A percentile compares a stretch with the other conserved stretches of the same genome.
phyloP scores from a whole-genome alignment of 768 basidiomycete species.

The Lentinula aciculospora region DNA sequence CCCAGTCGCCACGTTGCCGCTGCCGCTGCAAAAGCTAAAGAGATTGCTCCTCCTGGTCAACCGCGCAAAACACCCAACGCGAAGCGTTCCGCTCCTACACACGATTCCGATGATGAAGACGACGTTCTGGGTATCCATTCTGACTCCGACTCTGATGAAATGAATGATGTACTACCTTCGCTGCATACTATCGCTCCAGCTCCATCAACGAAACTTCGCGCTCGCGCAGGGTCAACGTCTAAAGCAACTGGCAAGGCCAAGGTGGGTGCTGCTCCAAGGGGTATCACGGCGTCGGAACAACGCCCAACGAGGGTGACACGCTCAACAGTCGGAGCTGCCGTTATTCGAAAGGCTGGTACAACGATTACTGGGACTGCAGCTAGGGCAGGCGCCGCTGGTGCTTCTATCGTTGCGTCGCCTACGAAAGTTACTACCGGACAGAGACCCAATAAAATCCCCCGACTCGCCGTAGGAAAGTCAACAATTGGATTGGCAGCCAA shows the following conservation, averaged over 20 bases:
- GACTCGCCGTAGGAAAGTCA: conserved; percentile 48
- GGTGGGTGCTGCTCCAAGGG: conserved; percentile 36
- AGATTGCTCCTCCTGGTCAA: conserved; percentile 74
- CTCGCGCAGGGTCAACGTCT: conserved; percentile 17
- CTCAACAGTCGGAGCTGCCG: conserved; percentile 54
- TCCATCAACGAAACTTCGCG: conserved; percentile 13
- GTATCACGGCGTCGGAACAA: conserved; percentile 60
- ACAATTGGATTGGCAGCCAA: conserved; percentile 32
- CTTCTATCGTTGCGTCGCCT: conserved; percentile 30
- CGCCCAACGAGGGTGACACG: conserved; percentile 71
- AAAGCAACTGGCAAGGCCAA: conserved; percentile 22
- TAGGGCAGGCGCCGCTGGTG: conserved; percentile 6
- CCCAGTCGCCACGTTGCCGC: conserved; percentile 71
- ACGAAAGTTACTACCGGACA: conserved; percentile 37
- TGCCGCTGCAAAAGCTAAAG: conserved; percentile 64
- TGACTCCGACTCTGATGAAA: conserved; percentile 32
- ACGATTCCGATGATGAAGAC: conserved; percentile 66
- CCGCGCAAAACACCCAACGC: conserved; percentile 83
- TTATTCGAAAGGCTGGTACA: conserved; percentile 48
- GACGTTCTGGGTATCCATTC: background rate
- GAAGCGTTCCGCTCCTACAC: conserved; percentile 51
- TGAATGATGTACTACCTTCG: conserved; percentile 59
- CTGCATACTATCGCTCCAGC: conserved; percentile 43
- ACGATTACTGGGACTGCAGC: conserved; percentile 9
- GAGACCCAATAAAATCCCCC: conserved; percentile 65